These are phyloP conservation scores for Metschnikowia corniflorae DNA, from an alignment of 805 yeast species.

Conservation along the genomic window DNA sequence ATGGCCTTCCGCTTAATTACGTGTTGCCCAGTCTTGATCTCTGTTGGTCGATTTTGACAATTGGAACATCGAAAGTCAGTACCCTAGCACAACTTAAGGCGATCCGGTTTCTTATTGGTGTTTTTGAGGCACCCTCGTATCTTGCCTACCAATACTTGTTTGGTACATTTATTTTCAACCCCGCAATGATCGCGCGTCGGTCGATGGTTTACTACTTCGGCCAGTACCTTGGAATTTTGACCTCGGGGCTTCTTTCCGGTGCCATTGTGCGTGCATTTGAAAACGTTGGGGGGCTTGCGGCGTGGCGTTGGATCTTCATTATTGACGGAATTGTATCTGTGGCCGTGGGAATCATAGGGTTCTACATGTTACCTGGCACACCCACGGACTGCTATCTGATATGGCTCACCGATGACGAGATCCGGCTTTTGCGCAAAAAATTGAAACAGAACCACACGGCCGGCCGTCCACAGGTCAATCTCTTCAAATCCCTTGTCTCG, in stretches of 20 bases:
- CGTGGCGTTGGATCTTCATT: constrained; percentile 20
- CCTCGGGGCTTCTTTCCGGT: constrained; percentile 27
- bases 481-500: constrained; percentile 15
- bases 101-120: constrained; percentile 25
- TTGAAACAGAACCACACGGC: constrained; percentile 18
- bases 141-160: constrained; percentile 26
- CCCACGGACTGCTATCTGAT: constrained; percentile 19
- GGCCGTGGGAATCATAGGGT: constrained; percentile 16
- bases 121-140: constrained; percentile 26
- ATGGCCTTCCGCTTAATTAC: constrained; percentile 23
- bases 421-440: constrained; percentile 36
- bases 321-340: constrained; percentile 17
- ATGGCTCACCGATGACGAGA: constrained; percentile 18
- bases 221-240: constrained; percentile 28
- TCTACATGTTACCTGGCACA: constrained; percentile 21
- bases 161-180: constrained; percentile 24
- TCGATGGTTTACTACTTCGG: constrained; percentile 27
- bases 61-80: constrained; percentile 19
- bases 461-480: constrained; percentile 16
- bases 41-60: constrained; percentile 23
- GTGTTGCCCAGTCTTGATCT: constrained; percentile 20
- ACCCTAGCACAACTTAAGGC: constrained; percentile 22
- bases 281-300: constrained; percentile 14
- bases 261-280: constrained; percentile 16
- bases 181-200: constrained; percentile 24